These are phyloP conservation scores for Fermentozyma sake DNA, from an alignment of 1,139 yeast species.

Conservation along the genomic window DNA sequence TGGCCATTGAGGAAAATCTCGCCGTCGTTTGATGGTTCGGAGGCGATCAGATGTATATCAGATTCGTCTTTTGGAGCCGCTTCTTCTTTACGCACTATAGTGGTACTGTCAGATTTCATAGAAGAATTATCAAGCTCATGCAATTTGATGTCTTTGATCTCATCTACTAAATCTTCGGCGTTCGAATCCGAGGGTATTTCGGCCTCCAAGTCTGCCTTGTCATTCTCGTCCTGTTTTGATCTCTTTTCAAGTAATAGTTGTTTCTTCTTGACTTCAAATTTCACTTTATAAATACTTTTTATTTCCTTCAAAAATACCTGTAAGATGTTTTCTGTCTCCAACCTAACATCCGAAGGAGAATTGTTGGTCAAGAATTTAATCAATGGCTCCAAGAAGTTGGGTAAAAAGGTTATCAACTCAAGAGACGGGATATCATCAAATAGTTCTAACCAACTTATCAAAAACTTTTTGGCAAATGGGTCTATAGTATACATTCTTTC, in stretches of 20 bases:
- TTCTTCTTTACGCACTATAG: slow-evolving; percentile 16
- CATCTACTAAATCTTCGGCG: no score
- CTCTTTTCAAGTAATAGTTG: slow-evolving; percentile 18
- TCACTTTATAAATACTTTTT: slow-evolving; percentile 65
- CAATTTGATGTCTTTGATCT: slow-evolving; percentile 8
- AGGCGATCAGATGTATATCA: no score
- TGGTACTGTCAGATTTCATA: slow-evolving; percentile 22
- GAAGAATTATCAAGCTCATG: slow-evolving; percentile 17
- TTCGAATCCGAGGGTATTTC: no score
- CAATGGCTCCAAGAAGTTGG: slow-evolving; percentile 85
- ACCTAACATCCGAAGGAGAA: slow-evolving; percentile 82
- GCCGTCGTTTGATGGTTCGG: slow-evolving; percentile 40
- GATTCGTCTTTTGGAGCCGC: no score
- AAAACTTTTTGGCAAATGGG: slow-evolving; percentile 86
- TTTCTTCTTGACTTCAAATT: slow-evolving; percentile 41
- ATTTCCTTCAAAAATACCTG: slow-evolving; percentile 79
- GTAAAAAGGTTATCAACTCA: slow-evolving; percentile 81
- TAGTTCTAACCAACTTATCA: slow-evolving; percentile 89
- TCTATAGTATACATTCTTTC: slow-evolving; percentile 91
- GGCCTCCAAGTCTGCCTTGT: slow-evolving; percentile 6
- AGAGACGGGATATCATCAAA: slow-evolving; percentile 90
- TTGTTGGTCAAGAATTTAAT: slow-evolving; percentile 72
- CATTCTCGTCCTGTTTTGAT: slow-evolving; percentile 8
- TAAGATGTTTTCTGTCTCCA: slow-evolving; percentile 75
- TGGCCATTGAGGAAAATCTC: slow-evolving; percentile 72